A percentile compares a stretch with the other conserved stretches of the same genome.
Evolutionary conservation across 2,329 filamentous ascomycete species (phyloP).

Genomic region (Chrysoporthe deuterocubensis): DNA sequence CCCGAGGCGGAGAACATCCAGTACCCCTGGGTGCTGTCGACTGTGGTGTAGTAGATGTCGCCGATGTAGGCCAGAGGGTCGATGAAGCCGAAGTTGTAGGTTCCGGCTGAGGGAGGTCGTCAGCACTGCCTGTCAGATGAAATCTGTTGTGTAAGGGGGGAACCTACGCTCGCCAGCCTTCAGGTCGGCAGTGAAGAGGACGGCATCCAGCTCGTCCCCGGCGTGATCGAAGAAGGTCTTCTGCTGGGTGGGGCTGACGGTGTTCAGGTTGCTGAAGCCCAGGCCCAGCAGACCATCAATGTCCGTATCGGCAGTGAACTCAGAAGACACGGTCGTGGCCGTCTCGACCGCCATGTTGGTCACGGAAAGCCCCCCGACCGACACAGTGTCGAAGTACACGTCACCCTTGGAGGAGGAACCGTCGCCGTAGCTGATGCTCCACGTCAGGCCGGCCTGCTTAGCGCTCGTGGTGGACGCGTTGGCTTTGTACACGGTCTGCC

Average conservation of each 20-base stretch:
- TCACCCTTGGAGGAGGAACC: conserved; percentile 47
- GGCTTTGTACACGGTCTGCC: conserved; percentile 47
- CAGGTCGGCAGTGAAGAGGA: conserved; percentile 41
- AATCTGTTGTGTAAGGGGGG: not conserved
- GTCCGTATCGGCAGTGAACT: conserved; percentile 45
- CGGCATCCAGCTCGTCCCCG: conserved; percentile 36
- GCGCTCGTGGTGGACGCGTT: conserved; percentile 44
- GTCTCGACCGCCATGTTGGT: conserved; percentile 48
- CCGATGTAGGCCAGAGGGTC: conserved; percentile 62
- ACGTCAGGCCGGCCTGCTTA: conserved; percentile 43
- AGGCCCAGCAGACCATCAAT: conserved; percentile 52
- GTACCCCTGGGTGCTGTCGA: conserved; percentile 62
- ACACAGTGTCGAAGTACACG: conserved; percentile 51
- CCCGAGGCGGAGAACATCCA: conserved; percentile 60
- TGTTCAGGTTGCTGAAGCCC: conserved; percentile 50
- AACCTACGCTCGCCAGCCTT: conserved; percentile 39
- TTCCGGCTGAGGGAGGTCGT: conserved; percentile 34
- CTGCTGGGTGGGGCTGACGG: conserved; percentile 46
- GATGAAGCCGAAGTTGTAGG: conserved; percentile 51
- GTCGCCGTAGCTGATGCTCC: conserved; percentile 51
- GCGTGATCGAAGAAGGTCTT: conserved; percentile 48
- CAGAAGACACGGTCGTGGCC: conserved; percentile 46
- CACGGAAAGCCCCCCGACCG: conserved; percentile 48
- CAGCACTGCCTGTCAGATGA: too few relatives aligned
- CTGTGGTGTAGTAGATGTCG: conserved; percentile 58